phyloP scores from a whole-genome alignment of 768 basidiomycete species.

The Russula olivacea region DNA sequence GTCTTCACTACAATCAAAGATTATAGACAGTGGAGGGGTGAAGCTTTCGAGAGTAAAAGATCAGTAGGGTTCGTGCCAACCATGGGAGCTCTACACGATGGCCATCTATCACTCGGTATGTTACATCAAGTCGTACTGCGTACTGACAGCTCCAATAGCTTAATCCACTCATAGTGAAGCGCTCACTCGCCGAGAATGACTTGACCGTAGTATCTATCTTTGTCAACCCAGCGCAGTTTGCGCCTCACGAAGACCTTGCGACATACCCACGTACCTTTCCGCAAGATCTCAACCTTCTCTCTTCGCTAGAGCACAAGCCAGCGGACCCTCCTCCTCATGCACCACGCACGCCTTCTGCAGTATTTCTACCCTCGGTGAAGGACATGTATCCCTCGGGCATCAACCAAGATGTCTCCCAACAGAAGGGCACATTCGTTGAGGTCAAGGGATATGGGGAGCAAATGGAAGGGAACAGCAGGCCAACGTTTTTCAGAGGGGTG shows the following conservation, averaged over 20 bases:
- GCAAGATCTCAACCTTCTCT: constrained; percentile 61
- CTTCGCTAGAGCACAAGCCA: constrained; percentile 30
- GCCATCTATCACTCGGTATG: constrained; percentile 87
- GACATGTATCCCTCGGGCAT: constrained; percentile 97
- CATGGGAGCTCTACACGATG: constrained; percentile 95
- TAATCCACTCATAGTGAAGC: constrained; percentile 49
- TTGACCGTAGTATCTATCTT: constrained; percentile 92
- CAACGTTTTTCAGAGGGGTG: constrained; percentile 92
- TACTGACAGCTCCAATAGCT: neutral
- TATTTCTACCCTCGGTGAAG: constrained; percentile 72
- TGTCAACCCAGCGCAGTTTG: constrained; percentile 97
- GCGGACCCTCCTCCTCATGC: constrained; percentile 11
- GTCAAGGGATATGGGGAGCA: constrained; percentile 87
- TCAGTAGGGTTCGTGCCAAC: constrained; percentile 94
- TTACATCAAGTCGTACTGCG: constrained; percentile 8
- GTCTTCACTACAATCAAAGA: constrained; percentile 54
- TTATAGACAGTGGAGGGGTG: constrained; percentile 69
- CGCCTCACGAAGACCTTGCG: constrained; percentile 87
- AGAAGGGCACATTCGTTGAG: constrained; percentile 87
- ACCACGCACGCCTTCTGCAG: constrained; percentile 48
- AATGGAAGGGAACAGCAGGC: constrained; percentile 87
- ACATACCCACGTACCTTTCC: constrained; percentile 87
- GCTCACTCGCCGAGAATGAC: constrained; percentile 72
- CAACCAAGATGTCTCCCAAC: constrained; percentile 60
- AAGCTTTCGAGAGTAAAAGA: constrained; percentile 50